These are phyloP conservation scores for Emericellopsis cladophorae DNA, from an alignment of 2,329 filamentous ascomycete genomes.

Conservation along the genomic window DNA sequence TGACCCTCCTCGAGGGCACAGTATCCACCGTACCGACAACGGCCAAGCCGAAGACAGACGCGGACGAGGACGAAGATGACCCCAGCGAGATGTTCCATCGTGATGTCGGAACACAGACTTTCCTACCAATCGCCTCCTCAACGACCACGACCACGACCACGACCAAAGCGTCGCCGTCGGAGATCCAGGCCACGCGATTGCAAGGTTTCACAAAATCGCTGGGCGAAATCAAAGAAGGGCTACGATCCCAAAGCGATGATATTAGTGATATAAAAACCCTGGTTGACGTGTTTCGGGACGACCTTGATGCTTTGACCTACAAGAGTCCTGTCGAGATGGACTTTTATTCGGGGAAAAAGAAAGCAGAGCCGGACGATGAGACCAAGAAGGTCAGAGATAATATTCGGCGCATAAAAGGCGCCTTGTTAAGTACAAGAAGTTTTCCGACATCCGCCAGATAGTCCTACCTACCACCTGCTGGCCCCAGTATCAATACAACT, in stretches of 20 bases:
- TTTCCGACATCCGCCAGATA: slow-evolving; percentile 38
- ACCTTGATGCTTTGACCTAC: slow-evolving; percentile 50
- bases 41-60: neutral
- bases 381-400: slow-evolving; percentile 61
- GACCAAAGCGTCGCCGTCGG: slow-evolving; percentile 8
- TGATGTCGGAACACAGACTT: slow-evolving; percentile 70
- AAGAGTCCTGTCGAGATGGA: slow-evolving; percentile 14
- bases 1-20: slow-evolving; percentile 36
- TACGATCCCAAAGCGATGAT: slow-evolving; percentile 30
- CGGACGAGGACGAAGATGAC: slow-evolving; percentile 38
- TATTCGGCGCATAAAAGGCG: slow-evolving; percentile 68
- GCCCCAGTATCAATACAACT: neutral
- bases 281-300: slow-evolving; percentile 48
- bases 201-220: slow-evolving; percentile 27
- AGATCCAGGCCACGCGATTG: slow-evolving; percentile 28
- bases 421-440: slow-evolving; percentile 60
- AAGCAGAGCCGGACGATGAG: slow-evolving; percentile 51
- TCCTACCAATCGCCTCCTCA: slow-evolving; percentile 12
- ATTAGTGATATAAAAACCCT: slow-evolving; percentile 37
- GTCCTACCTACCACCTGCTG: neutral
- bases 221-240: slow-evolving; percentile 27
- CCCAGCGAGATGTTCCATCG: slow-evolving; percentile 73
- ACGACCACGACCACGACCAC: slow-evolving; percentile 3
- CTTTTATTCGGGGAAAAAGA: slow-evolving; percentile 16
- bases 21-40: slow-evolving; percentile 47